A percentile compares a stretch with the other conserved stretches of the same genome.
Conservation (phyloP, 208 protist genomes). For the Leishmania guyanensis region DNA sequence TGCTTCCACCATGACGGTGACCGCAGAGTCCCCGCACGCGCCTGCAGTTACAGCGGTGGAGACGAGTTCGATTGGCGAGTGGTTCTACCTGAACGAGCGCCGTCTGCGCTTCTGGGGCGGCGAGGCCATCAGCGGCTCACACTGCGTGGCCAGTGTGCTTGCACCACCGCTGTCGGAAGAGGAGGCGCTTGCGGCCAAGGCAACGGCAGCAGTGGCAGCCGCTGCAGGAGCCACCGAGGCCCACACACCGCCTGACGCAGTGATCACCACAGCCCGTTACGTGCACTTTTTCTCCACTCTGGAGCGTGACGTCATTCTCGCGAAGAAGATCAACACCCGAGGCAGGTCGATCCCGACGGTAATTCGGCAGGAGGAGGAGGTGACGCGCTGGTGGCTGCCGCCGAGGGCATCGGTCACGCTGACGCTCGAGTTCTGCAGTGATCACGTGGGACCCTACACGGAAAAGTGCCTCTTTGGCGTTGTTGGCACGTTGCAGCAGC, state of each 20-base stretch:
- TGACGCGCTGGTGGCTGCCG: constrained; percentile 86
- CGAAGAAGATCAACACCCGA: constrained; percentile 39
- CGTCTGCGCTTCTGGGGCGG: constrained; percentile 18
- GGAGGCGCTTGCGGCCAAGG: neutral
- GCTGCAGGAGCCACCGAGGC: neutral
- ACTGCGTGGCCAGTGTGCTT: neutral
- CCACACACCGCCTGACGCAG: neutral
- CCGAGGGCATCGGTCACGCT: constrained; percentile 66
- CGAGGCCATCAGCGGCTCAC: neutral
- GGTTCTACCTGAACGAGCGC: constrained; percentile 36
- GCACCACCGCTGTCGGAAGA: neutral
- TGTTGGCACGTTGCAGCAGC: constrained; percentile 67
- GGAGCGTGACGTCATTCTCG: constrained; percentile 54
- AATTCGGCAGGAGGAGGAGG: constrained; percentile 51
- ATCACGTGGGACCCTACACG: constrained; percentile 40
- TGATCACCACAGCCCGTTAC: constrained; percentile 18
- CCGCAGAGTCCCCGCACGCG: neutral
- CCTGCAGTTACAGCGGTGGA: neutral
- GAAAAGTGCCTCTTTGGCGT: constrained; percentile 78
- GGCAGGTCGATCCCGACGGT: constrained; percentile 32
- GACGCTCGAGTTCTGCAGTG: constrained; percentile 83
- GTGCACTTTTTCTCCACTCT: constrained; percentile 83
- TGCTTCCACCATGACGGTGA: too few species aligned
- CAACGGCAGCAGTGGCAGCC: neutral
- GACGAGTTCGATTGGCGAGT: constrained; percentile 31